A percentile compares a stretch with the other conserved stretches of the same genome.
These are phyloP conservation scores for Achlya hypogyna DNA, from an alignment of 352 stramenopile genomes.

Conservation along the genomic window DNA sequence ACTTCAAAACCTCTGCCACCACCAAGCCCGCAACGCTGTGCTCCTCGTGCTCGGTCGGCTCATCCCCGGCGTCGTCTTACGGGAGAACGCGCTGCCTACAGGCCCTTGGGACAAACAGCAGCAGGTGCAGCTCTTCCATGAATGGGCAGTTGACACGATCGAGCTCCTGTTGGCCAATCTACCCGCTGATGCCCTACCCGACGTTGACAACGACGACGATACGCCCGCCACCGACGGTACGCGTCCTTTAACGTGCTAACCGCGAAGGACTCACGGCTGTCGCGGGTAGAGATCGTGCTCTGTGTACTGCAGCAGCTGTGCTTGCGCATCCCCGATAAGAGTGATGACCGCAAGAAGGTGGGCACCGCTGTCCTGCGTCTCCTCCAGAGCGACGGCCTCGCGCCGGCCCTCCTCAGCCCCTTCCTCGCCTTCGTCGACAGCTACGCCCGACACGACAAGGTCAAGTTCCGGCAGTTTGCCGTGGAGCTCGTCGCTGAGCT, in stretches of 20 bases:
- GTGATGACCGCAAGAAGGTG: slow-evolving; percentile 29
- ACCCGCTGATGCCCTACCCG: not conserved
- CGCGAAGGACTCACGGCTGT: slow-evolving; percentile 41
- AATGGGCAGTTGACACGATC: slow-evolving; percentile 3
- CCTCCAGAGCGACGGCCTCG: not conserved
- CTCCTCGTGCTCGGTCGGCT: slow-evolving; percentile 7
- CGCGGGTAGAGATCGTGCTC: slow-evolving; percentile 20
- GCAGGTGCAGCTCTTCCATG: slow-evolving; percentile 4
- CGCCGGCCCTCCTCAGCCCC: slow-evolving; percentile 19
- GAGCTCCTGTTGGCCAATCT: not conserved
- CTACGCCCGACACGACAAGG: slow-evolving; percentile 61
- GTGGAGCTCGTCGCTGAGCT: slow-evolving; percentile 66
- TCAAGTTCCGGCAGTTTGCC: slow-evolving; percentile 73
- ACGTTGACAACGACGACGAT: slow-evolving; percentile 24
- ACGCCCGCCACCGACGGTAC: slow-evolving; percentile 25
- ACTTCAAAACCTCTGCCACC: not conserved
- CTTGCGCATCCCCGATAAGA: slow-evolving; percentile 68
- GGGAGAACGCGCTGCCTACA: slow-evolving; percentile 4
- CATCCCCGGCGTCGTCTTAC: not conserved
- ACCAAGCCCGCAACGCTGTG: not conserved
- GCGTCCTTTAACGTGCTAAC: slow-evolving; percentile 25
- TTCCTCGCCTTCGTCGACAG: slow-evolving; percentile 60
- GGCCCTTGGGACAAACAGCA: slow-evolving; percentile 6
- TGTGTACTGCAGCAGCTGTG: slow-evolving; percentile 60
- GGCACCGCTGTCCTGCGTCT: not conserved